Base-by-base conservation (phyloP, 2,329 filamentous ascomycete genomes). In the Botrytis byssoidea region DNA sequence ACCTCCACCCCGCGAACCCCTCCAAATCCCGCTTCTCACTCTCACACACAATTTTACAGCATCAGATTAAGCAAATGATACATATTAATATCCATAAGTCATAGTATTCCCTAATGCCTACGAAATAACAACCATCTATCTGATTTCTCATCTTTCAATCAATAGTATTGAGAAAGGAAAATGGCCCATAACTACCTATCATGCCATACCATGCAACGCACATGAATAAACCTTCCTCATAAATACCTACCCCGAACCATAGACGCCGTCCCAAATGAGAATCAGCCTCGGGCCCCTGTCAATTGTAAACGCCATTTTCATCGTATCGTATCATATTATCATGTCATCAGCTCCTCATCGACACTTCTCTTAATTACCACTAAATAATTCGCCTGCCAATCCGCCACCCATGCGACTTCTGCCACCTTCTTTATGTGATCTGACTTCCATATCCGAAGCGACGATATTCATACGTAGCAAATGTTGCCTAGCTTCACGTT, bases 401-500 rank as follows among this genome's bases (percentile, higher is more conserved):
- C 48, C 71, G 22, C 44, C 29, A 29, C 37, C 22, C 16, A 37
- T 69, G n/a, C 44, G 16, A 20, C 67, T 46, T 40, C 57, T 64
- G 37, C 55, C 66, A 37, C 35, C 20, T 37, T 64, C 67, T 48
- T 77, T 79, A 10, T 25, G 55, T 1, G 73, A 73, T 63, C 72
- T 78, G 25, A 95, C 86, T 77, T 97, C 93, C 42, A 98, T 85
- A 12, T 93, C 92, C 0, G 93, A 92, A 42, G 91, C 88, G 7
- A 91, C 82, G 74, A 97, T 88, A 77, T 92, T 94, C 79, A 97
- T 90, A 65, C 92, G 89, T 70, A 95, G 86, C 70, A 98, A 86
- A 61, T 93, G 90, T 77, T 97, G 87, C 70, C 93, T 87, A 9
- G 95, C 89, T 75, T 93, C 91, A 68, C 88, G 87, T 79, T 95